A percentile compares a stretch with the other conserved stretches of the same genome.
Conservation (phyloP, 495 filamentous ascomycete genomes). For the Tuber indicum region DNA sequence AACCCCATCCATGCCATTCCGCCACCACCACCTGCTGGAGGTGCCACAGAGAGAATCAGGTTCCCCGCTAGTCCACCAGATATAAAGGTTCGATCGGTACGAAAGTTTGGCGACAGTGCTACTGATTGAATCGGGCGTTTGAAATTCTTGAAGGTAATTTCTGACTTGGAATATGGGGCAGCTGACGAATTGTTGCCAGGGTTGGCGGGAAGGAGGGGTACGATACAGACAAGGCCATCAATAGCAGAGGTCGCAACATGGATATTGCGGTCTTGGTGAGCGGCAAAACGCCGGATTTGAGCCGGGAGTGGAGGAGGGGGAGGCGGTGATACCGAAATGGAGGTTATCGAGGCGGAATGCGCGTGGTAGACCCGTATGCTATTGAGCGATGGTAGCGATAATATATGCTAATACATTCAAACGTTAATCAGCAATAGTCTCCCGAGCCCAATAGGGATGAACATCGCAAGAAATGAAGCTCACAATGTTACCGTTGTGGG, state of each 20-base stretch:
- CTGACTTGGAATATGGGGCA: conserved; percentile 50
- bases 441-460: neutral
- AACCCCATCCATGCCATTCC: conserved; percentile 67
- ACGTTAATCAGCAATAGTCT: neutral
- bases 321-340: conserved; percentile 83
- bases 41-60: conserved; percentile 77
- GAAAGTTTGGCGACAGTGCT: conserved; percentile 86
- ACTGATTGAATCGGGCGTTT: conserved; percentile 84
- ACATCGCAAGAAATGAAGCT: conserved; percentile 43
- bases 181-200: conserved; percentile 32
- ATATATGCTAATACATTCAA: conserved; percentile 58
- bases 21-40: conserved; percentile 58
- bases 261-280: conserved; percentile 46
- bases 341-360: conserved; percentile 82
- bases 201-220: conserved; percentile 66
- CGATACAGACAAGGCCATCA: conserved; percentile 88
- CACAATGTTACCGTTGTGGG: conserved; percentile 95
- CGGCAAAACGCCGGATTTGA: conserved; percentile 49
- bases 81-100: conserved; percentile 73
- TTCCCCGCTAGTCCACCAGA: conserved; percentile 88
- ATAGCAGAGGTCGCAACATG: conserved; percentile 90
- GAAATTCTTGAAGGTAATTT: conserved; percentile 87
- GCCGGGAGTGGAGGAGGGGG: conserved; percentile 62
- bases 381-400: conserved; percentile 73
- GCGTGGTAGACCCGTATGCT: conserved; percentile 77